phyloP scores from a whole-genome alignment of 2,329 filamentous ascomycete genomes.

The Stagonosporopsis chrysanthemi region DNA sequence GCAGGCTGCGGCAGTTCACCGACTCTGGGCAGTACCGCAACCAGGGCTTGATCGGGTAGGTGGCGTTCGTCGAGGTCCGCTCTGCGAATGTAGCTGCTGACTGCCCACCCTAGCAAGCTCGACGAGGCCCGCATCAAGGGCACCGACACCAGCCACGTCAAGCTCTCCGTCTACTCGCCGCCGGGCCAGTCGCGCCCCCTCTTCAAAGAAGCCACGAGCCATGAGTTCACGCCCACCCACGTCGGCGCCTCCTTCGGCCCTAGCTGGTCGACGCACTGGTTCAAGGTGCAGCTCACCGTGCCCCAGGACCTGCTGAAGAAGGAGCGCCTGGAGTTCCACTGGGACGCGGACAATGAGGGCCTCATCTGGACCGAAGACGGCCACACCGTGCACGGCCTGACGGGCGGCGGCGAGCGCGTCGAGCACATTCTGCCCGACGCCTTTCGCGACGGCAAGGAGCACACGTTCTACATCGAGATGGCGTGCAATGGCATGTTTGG shows the following conservation, averaged over 20 bases:
- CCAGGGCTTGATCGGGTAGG: slow-evolving; percentile 75
- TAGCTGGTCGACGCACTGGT: slow-evolving; percentile 98
- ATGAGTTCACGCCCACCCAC: slow-evolving; percentile 76
- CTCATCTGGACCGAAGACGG: slow-evolving; percentile 91
- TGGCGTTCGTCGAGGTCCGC: neutral
- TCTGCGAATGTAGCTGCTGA: neutral
- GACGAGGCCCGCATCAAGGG: slow-evolving; percentile 73
- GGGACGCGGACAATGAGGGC: slow-evolving; percentile 95
- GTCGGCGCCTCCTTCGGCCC: slow-evolving; percentile 87
- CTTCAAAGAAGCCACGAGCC: slow-evolving; percentile 82
- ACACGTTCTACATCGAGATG: slow-evolving; percentile 96
- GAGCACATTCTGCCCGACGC: slow-evolving; percentile 89
- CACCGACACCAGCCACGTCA: slow-evolving; percentile 69
- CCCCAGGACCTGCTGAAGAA: slow-evolving; percentile 76
- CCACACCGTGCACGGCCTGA: slow-evolving; percentile 89
- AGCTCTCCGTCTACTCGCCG: slow-evolving; percentile 85
- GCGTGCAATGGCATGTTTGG: slow-evolving; percentile 99
- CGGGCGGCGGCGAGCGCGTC: slow-evolving; percentile 83
- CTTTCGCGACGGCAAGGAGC: slow-evolving; percentile 84
- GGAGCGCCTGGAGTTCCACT: slow-evolving; percentile 90
- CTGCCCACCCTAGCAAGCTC: slow-evolving; percentile 65
- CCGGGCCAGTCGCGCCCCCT: slow-evolving; percentile 80
- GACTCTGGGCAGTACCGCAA: slow-evolving; percentile 73
- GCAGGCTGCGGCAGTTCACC: slow-evolving; percentile 83
- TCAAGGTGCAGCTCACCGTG: slow-evolving; percentile 81